Conservation (phyloP, 2,329 filamentous ascomycete genomes). For the Whalleya microplaca region DNA sequence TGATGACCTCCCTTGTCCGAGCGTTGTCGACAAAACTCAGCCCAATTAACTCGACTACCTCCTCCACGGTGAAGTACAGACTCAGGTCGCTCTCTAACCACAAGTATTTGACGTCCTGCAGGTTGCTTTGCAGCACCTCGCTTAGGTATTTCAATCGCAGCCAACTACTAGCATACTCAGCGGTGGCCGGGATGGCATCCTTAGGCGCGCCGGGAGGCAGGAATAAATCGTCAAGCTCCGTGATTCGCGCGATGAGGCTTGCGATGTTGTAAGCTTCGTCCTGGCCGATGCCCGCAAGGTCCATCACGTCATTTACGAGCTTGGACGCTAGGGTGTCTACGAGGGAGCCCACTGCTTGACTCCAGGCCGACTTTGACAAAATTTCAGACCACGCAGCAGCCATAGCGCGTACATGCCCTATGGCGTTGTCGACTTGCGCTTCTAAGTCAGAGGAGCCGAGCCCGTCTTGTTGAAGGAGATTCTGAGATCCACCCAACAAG, state of each 20-base stretch:
- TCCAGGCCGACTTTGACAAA: constrained; percentile 63
- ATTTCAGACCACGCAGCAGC: constrained; percentile 62
- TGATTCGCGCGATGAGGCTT: constrained; percentile 59
- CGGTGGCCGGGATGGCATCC: constrained; percentile 56
- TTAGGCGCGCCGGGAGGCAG: constrained; percentile 42
- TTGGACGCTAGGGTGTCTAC: constrained; percentile 63
- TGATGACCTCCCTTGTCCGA: constrained; percentile 60
- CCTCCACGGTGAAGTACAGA: constrained; percentile 62
- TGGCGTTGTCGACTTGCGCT: constrained; percentile 54
- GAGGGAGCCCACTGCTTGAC: constrained; percentile 64
- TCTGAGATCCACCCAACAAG: constrained; percentile 63
- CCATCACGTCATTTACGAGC: constrained; percentile 64
- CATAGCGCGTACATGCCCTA: constrained; percentile 55
- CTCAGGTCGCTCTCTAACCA: constrained; percentile 70
- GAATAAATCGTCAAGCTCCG: constrained; percentile 64
- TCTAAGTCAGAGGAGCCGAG: constrained; percentile 46
- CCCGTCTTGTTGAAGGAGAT: constrained; percentile 61
- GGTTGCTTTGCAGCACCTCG: constrained; percentile 68
- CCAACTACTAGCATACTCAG: constrained; percentile 65
- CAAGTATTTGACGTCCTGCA: constrained; percentile 64
- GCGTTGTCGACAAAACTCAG: constrained; percentile 68
- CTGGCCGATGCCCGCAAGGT: constrained; percentile 63
- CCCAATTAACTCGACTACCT: constrained; percentile 65
- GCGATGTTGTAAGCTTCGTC: constrained; percentile 67
- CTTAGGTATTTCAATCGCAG: constrained; percentile 66